Evolutionary conservation across 176 grass and related monocot species (phyloP).

Genomic region (Chrysopogon serrulatus): DNA sequence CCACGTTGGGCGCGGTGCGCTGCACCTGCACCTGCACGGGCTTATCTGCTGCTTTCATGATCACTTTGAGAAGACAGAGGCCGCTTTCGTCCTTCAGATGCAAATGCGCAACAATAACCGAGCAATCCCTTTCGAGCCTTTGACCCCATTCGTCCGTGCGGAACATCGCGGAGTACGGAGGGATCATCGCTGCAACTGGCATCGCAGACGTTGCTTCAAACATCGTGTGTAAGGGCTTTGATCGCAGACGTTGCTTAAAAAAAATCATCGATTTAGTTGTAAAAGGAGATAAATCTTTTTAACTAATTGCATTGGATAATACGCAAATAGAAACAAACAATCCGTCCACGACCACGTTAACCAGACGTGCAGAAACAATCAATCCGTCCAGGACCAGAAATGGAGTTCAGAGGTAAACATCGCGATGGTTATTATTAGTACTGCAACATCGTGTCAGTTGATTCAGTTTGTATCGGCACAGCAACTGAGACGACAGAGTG

Average conservation of each 20-base stretch:
- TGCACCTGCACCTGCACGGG: not conserved
- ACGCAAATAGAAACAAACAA: not conserved
- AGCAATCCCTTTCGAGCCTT: no score
- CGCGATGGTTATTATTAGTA: not conserved
- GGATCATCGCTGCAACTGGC: no score
- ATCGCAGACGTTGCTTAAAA: no score
- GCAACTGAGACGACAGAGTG: not conserved
- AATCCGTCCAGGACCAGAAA: not conserved
- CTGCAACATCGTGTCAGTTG: not conserved
- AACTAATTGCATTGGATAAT: no score
- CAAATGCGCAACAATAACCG: not conserved
- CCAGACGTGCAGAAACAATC: no score
- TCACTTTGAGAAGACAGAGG: not conserved
- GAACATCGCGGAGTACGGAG: no score
- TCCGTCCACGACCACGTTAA: not conserved
- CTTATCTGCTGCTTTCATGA: not conserved
- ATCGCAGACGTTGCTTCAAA: no score
- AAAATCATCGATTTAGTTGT: no score
- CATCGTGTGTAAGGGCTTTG: no score
- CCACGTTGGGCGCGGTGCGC: no score
- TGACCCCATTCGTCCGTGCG: no score
- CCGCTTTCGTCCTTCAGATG: not conserved
- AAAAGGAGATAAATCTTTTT: no score
- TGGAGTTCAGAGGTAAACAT: not conserved
- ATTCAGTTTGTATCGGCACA: not conserved